Base-by-base conservation (phyloP, 2,329 filamentous ascomycete genomes). In the Fusarium humuli region DNA sequence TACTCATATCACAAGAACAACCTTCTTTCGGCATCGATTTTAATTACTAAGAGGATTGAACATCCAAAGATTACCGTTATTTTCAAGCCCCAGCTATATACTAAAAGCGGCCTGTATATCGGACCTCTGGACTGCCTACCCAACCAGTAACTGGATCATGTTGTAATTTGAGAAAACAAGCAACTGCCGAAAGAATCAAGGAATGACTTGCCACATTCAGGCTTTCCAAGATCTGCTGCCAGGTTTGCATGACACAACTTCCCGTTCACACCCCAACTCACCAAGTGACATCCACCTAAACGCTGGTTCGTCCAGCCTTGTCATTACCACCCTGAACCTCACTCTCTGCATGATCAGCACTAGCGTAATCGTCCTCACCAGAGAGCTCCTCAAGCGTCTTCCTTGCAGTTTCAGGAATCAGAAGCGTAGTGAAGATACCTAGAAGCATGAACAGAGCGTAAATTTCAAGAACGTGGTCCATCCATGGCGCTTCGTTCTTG, bases 391-490 rank as follows among this genome's bases (percentile, higher is more conserved):
- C 92, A 32, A 94, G 85, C 3, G 91, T 92, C 84, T 90, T 90
- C 61, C 90, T 84, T 82, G 91, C 92, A 22, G 90, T 93, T 84
- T 93, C 92, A 10, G 90, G 90, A 63, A 93, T 92, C 61, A 92
- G 81, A 3, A 92, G 80, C 1, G 90, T 90, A 12, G 90, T 92
- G 77, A 91, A 85, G 80, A 88, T 83, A 60, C 92, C 92, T 61
- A 88, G 83, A 34, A 94, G 84, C 92, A 94, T 94, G 84, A 94
- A 94, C 29, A 92, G 83, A 8, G 91, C 90, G 76, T 86, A 87
- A 73, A 94, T 93, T 83, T 93, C 83, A 76, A 94, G 88, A 42
- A 94, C 91, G 78, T 94, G 91, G 81, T 93, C 85, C 79, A 94
- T 86, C 92, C 91, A 94, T 3, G 91, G 91, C 18, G 78, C 75